Conservation (phyloP, 1,284 basidiomycete genomes). For the Marasmius oreades region DNA sequence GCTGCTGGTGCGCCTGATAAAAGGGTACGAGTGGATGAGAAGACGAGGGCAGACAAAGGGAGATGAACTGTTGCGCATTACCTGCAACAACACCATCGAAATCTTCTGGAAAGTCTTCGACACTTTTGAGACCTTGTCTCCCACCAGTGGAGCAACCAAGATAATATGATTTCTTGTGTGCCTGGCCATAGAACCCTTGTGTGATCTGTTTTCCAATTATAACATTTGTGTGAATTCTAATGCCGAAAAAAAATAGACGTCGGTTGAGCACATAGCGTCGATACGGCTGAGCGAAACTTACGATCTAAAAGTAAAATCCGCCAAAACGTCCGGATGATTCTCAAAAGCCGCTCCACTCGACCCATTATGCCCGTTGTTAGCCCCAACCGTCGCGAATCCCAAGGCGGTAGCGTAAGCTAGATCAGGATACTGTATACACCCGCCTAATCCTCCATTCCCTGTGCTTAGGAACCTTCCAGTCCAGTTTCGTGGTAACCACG, state of each 20-base stretch:
- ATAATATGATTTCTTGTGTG: constrained; percentile 15
- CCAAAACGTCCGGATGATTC: constrained; percentile 8
- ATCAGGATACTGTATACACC: constrained; percentile 8
- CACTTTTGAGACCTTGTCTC: constrained; percentile 17
- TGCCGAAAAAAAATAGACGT: background rate
- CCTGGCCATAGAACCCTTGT: constrained; percentile 12
- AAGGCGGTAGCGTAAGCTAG: constrained; percentile 7
- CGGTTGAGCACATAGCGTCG: background rate
- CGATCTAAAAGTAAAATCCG: constrained; percentile 12
- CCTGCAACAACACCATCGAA: constrained; percentile 21
- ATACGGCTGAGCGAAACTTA: background rate
- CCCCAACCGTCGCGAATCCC: constrained; percentile 12
- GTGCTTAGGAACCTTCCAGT: constrained; percentile 10
- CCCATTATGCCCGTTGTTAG: constrained; percentile 13
- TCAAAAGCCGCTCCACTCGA: constrained; percentile 9
- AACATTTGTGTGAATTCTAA: constrained; percentile 11
- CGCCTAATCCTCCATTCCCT: background rate
- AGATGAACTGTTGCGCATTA: background rate
- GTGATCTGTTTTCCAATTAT: constrained; percentile 17
- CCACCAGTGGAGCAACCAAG: constrained; percentile 21
- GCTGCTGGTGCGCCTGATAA: constrained; percentile 8
- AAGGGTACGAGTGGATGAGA: too few species aligned
- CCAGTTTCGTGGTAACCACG: constrained; percentile 13
- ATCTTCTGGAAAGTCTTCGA: constrained; percentile 18
- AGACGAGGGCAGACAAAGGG: background rate